These are phyloP conservation scores for Termitomyces sp. DNA, from an alignment of 768 basidiomycete species.

Conservation along the genomic window DNA sequence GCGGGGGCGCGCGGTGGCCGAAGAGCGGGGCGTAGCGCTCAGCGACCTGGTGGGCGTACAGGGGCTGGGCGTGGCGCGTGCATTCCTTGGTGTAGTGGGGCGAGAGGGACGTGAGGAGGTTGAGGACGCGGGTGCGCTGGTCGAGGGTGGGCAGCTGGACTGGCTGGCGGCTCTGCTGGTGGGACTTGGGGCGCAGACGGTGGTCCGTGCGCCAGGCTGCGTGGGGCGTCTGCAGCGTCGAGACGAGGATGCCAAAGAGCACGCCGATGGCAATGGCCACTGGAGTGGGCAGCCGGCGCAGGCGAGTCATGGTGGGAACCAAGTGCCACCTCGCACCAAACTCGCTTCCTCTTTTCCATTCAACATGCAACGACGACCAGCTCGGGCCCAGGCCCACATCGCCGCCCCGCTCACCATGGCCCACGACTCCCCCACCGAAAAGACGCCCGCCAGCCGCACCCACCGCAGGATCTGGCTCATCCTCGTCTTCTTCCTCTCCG, in stretches of 20 bases:
- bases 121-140: slow-evolving; percentile 83
- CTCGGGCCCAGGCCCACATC: slow-evolving; percentile 53
- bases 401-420: slow-evolving; percentile 46
- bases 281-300: slow-evolving; percentile 49
- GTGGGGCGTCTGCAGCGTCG: too few relatives aligned
- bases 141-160: slow-evolving; percentile 76
- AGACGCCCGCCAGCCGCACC: slow-evolving; percentile 47
- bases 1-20: slow-evolving; percentile 68
- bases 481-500: slow-evolving; percentile 48
- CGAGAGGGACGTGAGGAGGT: slow-evolving; percentile 82
- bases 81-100: slow-evolving; percentile 94
- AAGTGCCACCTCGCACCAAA: too few relatives aligned
- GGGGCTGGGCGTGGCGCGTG: slow-evolving; percentile 77
- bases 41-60: slow-evolving; percentile 80
- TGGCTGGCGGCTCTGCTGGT: slow-evolving; percentile 57
- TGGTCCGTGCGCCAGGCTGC: too few relatives aligned
- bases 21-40: slow-evolving; percentile 85
- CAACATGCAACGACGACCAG: slow-evolving; percentile 60
- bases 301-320: background rate
- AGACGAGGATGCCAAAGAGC: slow-evolving; percentile 58
- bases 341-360: too few relatives aligned
- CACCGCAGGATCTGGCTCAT: slow-evolving; percentile 71
- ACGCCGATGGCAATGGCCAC: slow-evolving; percentile 61
- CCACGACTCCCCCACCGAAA: slow-evolving; percentile 47
- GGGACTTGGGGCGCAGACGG: slow-evolving; percentile 38